phyloP scores from a whole-genome alignment of 2,329 filamentous ascomycete species.

The Pestalotiopsis sp. region DNA sequence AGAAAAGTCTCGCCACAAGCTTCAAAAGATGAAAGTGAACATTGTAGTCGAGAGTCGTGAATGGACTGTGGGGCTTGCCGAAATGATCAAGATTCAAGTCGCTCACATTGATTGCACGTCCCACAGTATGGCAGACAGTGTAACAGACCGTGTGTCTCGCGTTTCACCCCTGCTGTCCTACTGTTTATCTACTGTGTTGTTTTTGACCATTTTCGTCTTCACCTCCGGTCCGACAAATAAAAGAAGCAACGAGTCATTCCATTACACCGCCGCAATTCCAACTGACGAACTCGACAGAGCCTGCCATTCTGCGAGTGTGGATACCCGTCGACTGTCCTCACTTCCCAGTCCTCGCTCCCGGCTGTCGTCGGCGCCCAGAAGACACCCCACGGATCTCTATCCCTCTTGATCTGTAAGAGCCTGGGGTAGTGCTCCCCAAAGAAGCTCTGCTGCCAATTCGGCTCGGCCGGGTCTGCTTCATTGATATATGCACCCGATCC shows the following conservation, averaged over 20 bases:
- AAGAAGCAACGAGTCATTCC: background rate
- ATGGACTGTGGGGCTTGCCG: too few species aligned
- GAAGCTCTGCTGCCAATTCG: conserved; percentile 6
- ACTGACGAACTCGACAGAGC: background rate
- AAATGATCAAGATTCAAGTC: too few species aligned
- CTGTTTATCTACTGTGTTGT: too few species aligned
- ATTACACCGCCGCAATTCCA: background rate
- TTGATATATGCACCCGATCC: background rate
- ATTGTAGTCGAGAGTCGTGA: too few species aligned
- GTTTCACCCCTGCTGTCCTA: too few species aligned
- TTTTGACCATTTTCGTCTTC: too few species aligned
- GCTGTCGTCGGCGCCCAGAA: conserved; percentile 20
- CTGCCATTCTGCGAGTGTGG: background rate
- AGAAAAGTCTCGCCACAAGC: too few species aligned
- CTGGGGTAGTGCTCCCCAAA: conserved; percentile 10
- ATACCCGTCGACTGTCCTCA: conserved; percentile 12
- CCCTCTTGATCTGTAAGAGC: conserved; percentile 13
- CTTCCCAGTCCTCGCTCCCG: conserved; percentile 19
- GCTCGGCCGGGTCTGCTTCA: conserved; percentile 4
- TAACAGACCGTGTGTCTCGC: too few species aligned
- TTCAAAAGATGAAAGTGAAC: too few species aligned
- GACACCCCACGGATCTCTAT: conserved; percentile 18
- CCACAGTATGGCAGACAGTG: too few species aligned
- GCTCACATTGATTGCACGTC: too few species aligned
- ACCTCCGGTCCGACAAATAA: too few species aligned